Percentiles rank a stretch among this genome's conserved stretches.
Conservation (phyloP, 164 flowering plant species). For the Paratinospora sagittata region DNA sequence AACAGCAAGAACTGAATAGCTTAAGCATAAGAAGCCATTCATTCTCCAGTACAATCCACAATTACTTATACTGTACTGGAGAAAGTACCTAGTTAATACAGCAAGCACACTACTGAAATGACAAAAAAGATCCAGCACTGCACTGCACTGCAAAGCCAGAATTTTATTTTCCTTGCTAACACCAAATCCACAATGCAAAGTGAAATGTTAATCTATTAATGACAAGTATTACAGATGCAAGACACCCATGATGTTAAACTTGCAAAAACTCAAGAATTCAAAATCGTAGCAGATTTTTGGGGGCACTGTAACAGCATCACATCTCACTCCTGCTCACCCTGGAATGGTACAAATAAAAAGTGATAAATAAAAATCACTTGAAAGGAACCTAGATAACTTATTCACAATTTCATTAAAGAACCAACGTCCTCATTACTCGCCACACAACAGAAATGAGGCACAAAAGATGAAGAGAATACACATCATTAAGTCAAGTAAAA, state of each 20-base stretch:
- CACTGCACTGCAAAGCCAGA: background rate
- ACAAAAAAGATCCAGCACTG: background rate
- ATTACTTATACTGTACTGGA: too few species aligned
- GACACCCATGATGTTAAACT: background rate
- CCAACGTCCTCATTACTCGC: background rate
- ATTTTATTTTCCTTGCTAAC: background rate
- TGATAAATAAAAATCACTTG: background rate
- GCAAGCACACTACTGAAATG: background rate
- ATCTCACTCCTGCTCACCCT: conserved; percentile 17
- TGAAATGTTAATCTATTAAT: background rate
- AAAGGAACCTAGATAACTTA: background rate
- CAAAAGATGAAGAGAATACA: background rate
- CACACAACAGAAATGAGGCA: background rate
- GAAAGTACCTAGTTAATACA: too few species aligned
- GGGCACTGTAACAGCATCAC: conserved; percentile 4
- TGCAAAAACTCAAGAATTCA: background rate
- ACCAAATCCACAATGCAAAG: background rate
- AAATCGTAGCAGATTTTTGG: background rate
- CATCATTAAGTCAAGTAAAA: background rate
- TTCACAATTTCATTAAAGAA: too few species aligned
- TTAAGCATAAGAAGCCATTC: too few species aligned
- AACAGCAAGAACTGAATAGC: too few species aligned
- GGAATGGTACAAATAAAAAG: background rate
- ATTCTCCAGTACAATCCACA: too few species aligned
- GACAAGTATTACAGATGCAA: conserved; percentile 1